A percentile compares a stretch with the other conserved stretches of the same genome.
Evolutionary conservation across 2,329 filamentous ascomycete genomes (phyloP).

Genomic region (Pyrenochaeta sp.): DNA sequence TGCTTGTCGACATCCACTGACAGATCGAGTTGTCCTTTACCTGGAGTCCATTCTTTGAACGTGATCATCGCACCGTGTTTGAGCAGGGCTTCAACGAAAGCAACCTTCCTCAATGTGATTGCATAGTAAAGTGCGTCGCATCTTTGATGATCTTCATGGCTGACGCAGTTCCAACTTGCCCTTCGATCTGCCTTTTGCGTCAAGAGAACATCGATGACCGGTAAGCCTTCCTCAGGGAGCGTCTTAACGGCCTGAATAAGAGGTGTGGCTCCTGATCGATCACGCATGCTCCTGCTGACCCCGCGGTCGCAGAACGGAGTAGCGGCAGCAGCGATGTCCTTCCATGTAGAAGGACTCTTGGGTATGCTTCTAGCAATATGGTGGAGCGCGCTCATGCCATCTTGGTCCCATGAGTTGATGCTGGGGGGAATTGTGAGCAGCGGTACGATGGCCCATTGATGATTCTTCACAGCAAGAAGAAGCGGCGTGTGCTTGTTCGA

Average conservation of each 20-base stretch:
- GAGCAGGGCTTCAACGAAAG: slow-evolving; percentile 38
- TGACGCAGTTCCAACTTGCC: slow-evolving; percentile 37
- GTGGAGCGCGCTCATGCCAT: slow-evolving; percentile 43
- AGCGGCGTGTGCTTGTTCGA: slow-evolving; percentile 37
- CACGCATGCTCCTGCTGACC: slow-evolving; percentile 43
- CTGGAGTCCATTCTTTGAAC: slow-evolving; percentile 35
- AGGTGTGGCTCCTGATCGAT: slow-evolving; percentile 43
- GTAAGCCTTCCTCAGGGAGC: slow-evolving; percentile 39
- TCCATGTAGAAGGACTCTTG: slow-evolving; percentile 30
- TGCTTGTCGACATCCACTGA: slow-evolving; percentile 20
- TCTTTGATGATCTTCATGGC: slow-evolving; percentile 42
- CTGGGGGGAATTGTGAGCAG: slow-evolving; percentile 38
- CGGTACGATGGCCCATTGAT: slow-evolving; percentile 39
- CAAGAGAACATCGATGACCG: slow-evolving; percentile 37
- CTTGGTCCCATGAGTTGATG: slow-evolving; percentile 42
- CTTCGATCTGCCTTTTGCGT: slow-evolving; percentile 22
- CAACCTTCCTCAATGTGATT: slow-evolving; percentile 31
- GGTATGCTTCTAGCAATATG: slow-evolving; percentile 37
- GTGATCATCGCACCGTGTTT: slow-evolving; percentile 35
- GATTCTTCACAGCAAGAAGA: slow-evolving; percentile 36
- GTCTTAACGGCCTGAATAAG: slow-evolving; percentile 43
- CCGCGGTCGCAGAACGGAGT: slow-evolving; percentile 41
- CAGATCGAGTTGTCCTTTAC: slow-evolving; percentile 14
- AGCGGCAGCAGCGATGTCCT: slow-evolving; percentile 33
- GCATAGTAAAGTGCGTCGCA: slow-evolving; percentile 41